phyloP scores from a whole-genome alignment of 2,329 filamentous ascomycete genomes.

The Ophiocordyceps robertsii region DNA sequence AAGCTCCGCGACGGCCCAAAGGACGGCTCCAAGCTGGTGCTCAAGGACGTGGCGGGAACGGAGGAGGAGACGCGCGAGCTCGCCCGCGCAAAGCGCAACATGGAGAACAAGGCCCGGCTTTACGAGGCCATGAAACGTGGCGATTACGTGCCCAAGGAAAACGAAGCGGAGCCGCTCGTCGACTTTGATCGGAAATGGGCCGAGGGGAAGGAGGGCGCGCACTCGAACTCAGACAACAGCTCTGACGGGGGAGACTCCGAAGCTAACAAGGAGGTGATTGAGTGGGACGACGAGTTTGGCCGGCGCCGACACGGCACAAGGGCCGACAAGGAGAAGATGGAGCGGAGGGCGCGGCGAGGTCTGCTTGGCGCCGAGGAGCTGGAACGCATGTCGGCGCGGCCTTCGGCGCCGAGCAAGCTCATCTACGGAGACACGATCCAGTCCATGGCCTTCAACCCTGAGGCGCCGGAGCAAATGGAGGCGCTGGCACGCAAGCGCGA shows the following conservation, averaged over 20 bases:
- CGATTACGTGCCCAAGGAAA: conserved; percentile 59
- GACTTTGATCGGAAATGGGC: conserved; percentile 98
- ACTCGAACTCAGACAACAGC: conserved; percentile 27
- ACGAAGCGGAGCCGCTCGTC: conserved; percentile 55
- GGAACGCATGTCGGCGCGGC: conserved; percentile 56
- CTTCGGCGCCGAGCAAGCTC: conserved; percentile 51
- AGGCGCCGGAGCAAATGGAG: conserved; percentile 61
- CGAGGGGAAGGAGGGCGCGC: conserved; percentile 27
- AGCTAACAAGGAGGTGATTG: conserved; percentile 51
- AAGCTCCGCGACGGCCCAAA: conserved; percentile 17
- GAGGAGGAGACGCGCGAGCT: conserved; percentile 54
- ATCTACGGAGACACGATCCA: conserved; percentile 85
- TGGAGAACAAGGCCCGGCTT: conserved; percentile 80
- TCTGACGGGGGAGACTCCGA: conserved; percentile 24
- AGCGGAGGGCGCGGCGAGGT: conserved; percentile 37
- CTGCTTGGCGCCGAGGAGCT: conserved; percentile 45
- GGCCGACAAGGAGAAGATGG: conserved; percentile 50
- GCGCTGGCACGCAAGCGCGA: conserved; percentile 67
- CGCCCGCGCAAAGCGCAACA: conserved; percentile 59
- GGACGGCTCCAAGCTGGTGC: conserved; percentile 33
- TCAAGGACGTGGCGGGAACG: conserved; percentile 39
- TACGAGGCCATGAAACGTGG: conserved; percentile 87
- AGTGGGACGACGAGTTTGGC: conserved; percentile 87
- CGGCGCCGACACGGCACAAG: conserved; percentile 62
- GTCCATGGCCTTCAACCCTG: conserved; percentile 66